Base-by-base conservation (phyloP, 1,284 basidiomycete species). In the Ustilago trichophora region DNA sequence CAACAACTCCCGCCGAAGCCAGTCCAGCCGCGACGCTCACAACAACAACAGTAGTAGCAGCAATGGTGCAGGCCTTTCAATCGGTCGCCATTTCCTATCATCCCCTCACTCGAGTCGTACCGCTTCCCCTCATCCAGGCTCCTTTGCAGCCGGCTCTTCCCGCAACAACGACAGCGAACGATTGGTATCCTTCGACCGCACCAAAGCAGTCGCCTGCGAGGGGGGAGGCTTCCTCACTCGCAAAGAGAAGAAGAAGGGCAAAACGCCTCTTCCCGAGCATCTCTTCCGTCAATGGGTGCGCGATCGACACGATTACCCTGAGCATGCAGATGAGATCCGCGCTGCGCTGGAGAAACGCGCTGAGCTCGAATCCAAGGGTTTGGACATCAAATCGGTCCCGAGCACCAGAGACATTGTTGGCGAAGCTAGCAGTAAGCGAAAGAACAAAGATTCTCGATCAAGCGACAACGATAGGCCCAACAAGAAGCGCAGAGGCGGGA, bases 201-300 rank as follows among this genome's bases (percentile, higher is more conserved):
- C 53, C 8, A 52, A 64, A 32, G 60, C 53, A 0, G 32, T 64
- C 4, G 38, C 29, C 0, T 37, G 41, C n/a, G 44, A 56, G n/a
- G 60, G 53, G 2, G 58, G 51, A 2, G 57, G 57, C 2, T 64
- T 40, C 19, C 38, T 64, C 13, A 64, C 60, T 2, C 53, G 48
- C 26, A 56, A 56, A 18, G 60, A 64, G 36, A 47, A 56, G 38
- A 51, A 56, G 31, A 42, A 41, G 16, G 53, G 53, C 19, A 57
- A 48, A 18, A 57, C n/a, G 7, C 60, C 60, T 2, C 37, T 64
- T 3, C 60, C 60, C n/a, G 60, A 56, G 21, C 40, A 64, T 11
- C 41, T 64, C 9, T 57, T 56, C 35, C 33, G 35, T n/a, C 44
- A 64, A 25, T 64, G 53, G 53, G 12, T 52, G 13, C 26, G 40